These are phyloP conservation scores for Perkinsus marinus DNA, from an alignment of 169 alveolate species.

Conservation along the genomic window DNA sequence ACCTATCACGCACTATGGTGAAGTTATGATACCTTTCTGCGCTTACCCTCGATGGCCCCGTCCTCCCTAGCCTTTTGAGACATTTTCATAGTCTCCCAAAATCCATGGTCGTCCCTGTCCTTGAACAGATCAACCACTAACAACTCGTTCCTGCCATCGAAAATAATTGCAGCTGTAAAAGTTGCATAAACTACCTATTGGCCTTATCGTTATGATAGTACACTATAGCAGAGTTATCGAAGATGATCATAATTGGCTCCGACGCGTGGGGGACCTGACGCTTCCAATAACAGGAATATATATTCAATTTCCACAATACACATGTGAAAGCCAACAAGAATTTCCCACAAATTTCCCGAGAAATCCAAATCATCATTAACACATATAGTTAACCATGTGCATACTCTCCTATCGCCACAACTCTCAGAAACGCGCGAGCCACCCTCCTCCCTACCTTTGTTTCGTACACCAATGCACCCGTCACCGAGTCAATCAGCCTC, in stretches of 20 bases:
- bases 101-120: neutral
- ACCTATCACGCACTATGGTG: neutral
- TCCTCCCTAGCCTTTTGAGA: neutral
- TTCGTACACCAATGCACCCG: neutral
- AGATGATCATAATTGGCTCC: neutral
- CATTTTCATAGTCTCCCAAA: neutral
- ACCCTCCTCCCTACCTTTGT: neutral
- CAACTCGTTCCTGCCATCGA: neutral
- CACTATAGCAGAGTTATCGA: neutral
- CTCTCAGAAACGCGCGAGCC: no score
- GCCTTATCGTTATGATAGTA: neutral
- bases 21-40: neutral
- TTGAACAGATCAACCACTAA: neutral
- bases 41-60: neutral
- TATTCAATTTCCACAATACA: no score
- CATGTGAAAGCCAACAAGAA: no score
- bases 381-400: no score
- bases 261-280: neutral
- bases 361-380: no score
- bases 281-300: neutral
- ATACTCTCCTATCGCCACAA: no score
- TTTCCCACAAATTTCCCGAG: no score
- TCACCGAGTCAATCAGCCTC: neutral
- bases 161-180: neutral
- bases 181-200: neutral